Conservation (phyloP, 1,284 basidiomycete genomes). For the Pseudozyma pruni region DNA sequence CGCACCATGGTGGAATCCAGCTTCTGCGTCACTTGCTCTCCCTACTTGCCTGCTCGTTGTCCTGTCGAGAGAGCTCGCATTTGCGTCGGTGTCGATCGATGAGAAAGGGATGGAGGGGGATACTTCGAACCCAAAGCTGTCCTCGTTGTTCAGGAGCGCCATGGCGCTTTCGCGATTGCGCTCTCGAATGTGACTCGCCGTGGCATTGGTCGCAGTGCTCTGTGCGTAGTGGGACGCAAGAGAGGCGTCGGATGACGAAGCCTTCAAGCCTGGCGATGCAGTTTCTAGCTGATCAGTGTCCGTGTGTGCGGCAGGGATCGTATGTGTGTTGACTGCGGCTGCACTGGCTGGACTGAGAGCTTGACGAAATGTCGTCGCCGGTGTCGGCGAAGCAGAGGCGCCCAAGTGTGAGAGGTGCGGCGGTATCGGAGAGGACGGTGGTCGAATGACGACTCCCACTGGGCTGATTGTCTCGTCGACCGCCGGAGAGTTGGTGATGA, state of each 20-base stretch:
- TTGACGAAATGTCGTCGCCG: conserved; percentile 15
- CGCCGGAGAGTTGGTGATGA: conserved; percentile 38
- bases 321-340: background rate
- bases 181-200: conserved; percentile 26
- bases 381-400: background rate
- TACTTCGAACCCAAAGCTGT: conserved; percentile 30
- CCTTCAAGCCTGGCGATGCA: conserved; percentile 18
- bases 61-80: background rate
- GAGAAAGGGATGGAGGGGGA: conserved; percentile 10
- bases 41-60: background rate
- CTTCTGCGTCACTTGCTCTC: background rate
- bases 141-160: conserved; percentile 39
- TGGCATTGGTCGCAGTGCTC: conserved; percentile 27
- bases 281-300: conserved; percentile 3
- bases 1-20: background rate
- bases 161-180: conserved; percentile 39
- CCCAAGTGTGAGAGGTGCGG: conserved; percentile 20
- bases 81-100: conserved; percentile 7
- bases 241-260: conserved; percentile 31
- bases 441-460: conserved; percentile 34
- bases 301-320: background rate
- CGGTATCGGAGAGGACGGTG: conserved; percentile 39
- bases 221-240: conserved; percentile 32
- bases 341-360: conserved; percentile 21
- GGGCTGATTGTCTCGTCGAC: conserved; percentile 46